Conservation (phyloP, 225 moss, liverwort and hornwort species). For the Neckera pumila region DNA sequence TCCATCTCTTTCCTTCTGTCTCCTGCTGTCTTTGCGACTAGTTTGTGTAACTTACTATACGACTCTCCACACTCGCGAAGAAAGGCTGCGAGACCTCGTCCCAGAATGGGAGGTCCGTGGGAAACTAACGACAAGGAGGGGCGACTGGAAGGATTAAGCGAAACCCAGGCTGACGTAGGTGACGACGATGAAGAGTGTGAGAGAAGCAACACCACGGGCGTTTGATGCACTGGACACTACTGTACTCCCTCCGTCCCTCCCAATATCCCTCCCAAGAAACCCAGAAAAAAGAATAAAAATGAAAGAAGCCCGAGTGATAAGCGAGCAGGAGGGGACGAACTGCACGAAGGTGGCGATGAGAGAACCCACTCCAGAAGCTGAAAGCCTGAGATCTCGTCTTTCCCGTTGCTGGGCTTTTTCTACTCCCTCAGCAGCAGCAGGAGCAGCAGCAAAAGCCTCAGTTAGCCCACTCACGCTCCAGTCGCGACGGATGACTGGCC, state of each 20-base stretch:
- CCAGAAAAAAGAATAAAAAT: background rate
- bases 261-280: background rate
- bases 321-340: background rate
- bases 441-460: background rate
- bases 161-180: conserved; percentile 2
- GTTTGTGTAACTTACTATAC: background rate
- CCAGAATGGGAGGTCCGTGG: background rate
- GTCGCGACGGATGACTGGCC: background rate
- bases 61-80: background rate
- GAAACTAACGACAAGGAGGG: background rate
- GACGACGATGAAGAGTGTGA: conserved; percentile 14
- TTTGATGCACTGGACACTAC: background rate
- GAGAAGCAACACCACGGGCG: background rate
- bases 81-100: background rate
- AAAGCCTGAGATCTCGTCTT: background rate
- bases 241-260: background rate
- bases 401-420: background rate
- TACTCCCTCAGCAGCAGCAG: background rate
- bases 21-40: background rate
- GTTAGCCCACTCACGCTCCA: background rate
- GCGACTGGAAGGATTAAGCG: background rate
- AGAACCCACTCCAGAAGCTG: background rate
- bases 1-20: background rate
- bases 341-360: background rate
- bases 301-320: background rate